These are phyloP conservation scores for Penicillium sp. DNA, from an alignment of 2,329 filamentous ascomycete genomes.

Conservation along the genomic window DNA sequence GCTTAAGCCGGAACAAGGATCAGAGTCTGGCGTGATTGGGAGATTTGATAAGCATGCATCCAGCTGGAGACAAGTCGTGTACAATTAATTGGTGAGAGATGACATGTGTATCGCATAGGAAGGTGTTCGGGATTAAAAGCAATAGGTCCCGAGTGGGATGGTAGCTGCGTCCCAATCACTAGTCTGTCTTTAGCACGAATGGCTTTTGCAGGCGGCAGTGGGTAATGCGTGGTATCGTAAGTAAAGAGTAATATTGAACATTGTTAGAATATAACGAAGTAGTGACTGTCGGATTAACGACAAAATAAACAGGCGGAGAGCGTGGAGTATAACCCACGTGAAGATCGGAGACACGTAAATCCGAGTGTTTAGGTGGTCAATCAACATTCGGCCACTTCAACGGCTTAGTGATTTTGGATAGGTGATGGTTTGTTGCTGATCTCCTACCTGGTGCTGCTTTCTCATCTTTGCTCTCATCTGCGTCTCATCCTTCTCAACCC, in stretches of 20 bases:
- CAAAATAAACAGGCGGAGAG: not conserved
- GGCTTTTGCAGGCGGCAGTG: not conserved
- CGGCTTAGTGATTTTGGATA: not conserved
- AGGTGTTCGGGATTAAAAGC: not conserved
- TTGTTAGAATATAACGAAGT: not conserved
- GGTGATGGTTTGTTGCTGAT: slow-evolving; percentile 4
- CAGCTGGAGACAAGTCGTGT: not conserved
- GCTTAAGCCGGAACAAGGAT: slow-evolving; percentile 2
- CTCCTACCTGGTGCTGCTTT: slow-evolving; percentile 5
- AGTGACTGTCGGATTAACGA: not conserved
- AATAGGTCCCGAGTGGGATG: slow-evolving; percentile 2
- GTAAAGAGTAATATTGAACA: not conserved
- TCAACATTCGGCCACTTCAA: slow-evolving; percentile 23
- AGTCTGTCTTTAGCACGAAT: slow-evolving; percentile 7
- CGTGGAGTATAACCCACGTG: slow-evolving; percentile 13
- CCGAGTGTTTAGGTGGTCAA: slow-evolving; percentile 39
- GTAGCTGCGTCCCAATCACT: slow-evolving; percentile 2
- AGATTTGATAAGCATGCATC: slow-evolving; percentile 1
- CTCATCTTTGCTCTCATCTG: slow-evolving; percentile 5
- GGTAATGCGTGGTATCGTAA: not conserved
- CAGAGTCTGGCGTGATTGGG: slow-evolving; percentile 3
- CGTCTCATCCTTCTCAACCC: slow-evolving; percentile 1
- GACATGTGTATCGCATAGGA: not conserved
- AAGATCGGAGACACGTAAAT: slow-evolving; percentile 32
- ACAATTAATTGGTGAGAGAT: not conserved